Conservation (phyloP, 208 protist genomes). For the Balamuthia mandrillaris region DNA sequence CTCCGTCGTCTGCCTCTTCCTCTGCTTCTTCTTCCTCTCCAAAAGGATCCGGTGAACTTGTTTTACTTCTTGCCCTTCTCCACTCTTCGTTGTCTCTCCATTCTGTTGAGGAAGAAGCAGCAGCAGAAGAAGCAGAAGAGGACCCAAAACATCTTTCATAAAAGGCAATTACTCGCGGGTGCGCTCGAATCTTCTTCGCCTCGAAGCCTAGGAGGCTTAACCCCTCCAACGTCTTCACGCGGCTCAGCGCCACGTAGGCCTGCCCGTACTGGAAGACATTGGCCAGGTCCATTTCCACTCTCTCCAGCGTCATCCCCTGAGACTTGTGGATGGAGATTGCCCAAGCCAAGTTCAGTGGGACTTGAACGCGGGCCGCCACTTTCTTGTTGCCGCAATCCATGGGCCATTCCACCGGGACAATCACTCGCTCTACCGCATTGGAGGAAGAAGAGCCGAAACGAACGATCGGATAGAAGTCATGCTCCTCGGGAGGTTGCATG, state of each 20-base stretch:
- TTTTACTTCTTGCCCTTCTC: too few relatives aligned
- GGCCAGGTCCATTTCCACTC: conserved; percentile 34
- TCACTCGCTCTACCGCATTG: neutral
- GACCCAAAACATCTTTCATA: too few relatives aligned
- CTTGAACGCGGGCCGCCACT: conserved; percentile 43
- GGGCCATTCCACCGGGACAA: conserved; percentile 23
- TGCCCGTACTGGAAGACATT: conserved; percentile 30
- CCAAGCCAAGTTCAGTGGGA: conserved; percentile 91
- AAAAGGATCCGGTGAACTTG: too few relatives aligned
- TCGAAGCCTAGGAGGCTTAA: conserved; percentile 26
- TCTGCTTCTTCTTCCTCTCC: too few relatives aligned
- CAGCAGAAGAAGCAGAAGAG: too few relatives aligned
- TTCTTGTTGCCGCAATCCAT: conserved; percentile 17
- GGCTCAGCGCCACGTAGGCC: conserved; percentile 23
- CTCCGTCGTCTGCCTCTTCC: too few relatives aligned
- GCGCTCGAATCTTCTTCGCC: neutral
- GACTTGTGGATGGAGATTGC: conserved; percentile 93
- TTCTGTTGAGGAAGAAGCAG: too few relatives aligned
- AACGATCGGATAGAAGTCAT: neutral
- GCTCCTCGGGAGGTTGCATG: neutral
- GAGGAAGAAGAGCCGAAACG: neutral
- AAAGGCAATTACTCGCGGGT: neutral
- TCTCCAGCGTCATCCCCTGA: conserved; percentile 70
- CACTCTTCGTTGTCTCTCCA: too few relatives aligned
- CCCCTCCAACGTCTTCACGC: conserved; percentile 6